A percentile compares a stretch with the other conserved stretches of the same genome.
These are phyloP conservation scores for Botryotinia globosa DNA, from an alignment of 2,329 filamentous ascomycete genomes.

Conservation along the genomic window DNA sequence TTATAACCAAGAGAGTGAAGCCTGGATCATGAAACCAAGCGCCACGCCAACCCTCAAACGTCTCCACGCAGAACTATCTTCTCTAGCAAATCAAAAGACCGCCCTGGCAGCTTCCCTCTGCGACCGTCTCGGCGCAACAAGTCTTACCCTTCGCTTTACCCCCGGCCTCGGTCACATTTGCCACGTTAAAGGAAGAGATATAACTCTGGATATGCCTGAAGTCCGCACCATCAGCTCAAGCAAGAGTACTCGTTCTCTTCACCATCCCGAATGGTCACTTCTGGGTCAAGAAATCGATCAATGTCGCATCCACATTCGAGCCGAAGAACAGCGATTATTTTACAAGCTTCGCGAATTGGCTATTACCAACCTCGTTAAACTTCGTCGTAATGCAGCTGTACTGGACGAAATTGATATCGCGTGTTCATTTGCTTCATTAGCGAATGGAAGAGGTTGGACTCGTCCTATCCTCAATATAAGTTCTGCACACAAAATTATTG, in stretches of 20 bases:
- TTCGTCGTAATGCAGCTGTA: slow-evolving; percentile 85
- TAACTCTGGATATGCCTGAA: slow-evolving; percentile 37
- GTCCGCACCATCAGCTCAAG: slow-evolving; percentile 67
- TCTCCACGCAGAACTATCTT: slow-evolving; percentile 66
- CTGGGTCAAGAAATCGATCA: slow-evolving; percentile 80
- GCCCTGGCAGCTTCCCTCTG: slow-evolving; percentile 61
- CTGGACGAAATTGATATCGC: slow-evolving; percentile 91
- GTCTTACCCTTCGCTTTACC: slow-evolving; percentile 79
- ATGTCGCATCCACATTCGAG: slow-evolving; percentile 70
- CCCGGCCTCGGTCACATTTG: slow-evolving; percentile 85
- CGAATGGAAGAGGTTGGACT: slow-evolving; percentile 68
- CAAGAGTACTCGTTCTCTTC: slow-evolving; percentile 81
- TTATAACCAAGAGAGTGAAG: slow-evolving; percentile 58
- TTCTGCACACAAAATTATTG: slow-evolving; percentile 71
- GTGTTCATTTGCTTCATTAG: slow-evolving; percentile 78
- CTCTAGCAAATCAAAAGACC: slow-evolving; percentile 58
- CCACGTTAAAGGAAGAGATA: slow-evolving; percentile 82
- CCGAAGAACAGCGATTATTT: slow-evolving; percentile 82
- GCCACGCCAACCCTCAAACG: slow-evolving; percentile 65
- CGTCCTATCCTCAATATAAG: slow-evolving; percentile 69
- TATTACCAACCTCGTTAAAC: slow-evolving; percentile 75
- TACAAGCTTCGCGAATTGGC: slow-evolving; percentile 70
- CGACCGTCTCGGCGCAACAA: slow-evolving; percentile 57
- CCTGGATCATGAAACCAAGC: slow-evolving; percentile 63
- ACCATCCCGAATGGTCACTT: slow-evolving; percentile 77